These are phyloP conservation scores for Melastoma candidum DNA, from an alignment of 441 rosid genomes.

Conservation along the genomic window DNA sequence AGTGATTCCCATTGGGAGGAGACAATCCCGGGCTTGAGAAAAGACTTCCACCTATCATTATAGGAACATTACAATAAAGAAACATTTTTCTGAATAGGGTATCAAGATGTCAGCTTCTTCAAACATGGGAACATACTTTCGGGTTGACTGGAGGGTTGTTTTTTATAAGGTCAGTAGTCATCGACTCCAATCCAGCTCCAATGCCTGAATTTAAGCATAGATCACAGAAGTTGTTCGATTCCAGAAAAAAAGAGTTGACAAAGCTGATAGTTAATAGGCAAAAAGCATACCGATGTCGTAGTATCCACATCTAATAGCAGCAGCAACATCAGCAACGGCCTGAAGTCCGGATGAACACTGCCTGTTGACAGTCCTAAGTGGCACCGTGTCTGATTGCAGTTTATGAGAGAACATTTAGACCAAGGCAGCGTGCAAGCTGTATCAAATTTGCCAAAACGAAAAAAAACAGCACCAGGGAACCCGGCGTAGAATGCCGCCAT, in stretches of 20 bases:
- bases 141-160: constrained; percentile 66
- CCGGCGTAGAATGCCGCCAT: constrained; percentile 99
- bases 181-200: constrained; percentile 97
- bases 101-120: background rate
- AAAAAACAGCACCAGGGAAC: constrained; percentile 57
- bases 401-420: background rate
- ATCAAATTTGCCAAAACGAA: background rate
- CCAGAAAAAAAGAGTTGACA: background rate
- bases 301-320: constrained; percentile 92
- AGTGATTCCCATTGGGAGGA: constrained; percentile 97
- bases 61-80: constrained; percentile 7
- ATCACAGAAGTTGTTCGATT: constrained; percentile 9
- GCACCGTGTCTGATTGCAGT: constrained; percentile 66
- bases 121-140: constrained; percentile 35
- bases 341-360: constrained; percentile 99
- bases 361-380: constrained; percentile 88
- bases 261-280: background rate
- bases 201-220: constrained; percentile 39
- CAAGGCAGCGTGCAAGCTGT: background rate
- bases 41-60: constrained; percentile 50
- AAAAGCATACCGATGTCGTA: constrained; percentile 72
- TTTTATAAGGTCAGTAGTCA: constrained; percentile 84
- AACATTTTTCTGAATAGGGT: background rate
- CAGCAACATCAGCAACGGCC: constrained; percentile 99
- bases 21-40: constrained; percentile 86